These are phyloP conservation scores for Pyrus pyrifolia DNA, from an alignment of 306 rosid genomes.

Conservation along the genomic window DNA sequence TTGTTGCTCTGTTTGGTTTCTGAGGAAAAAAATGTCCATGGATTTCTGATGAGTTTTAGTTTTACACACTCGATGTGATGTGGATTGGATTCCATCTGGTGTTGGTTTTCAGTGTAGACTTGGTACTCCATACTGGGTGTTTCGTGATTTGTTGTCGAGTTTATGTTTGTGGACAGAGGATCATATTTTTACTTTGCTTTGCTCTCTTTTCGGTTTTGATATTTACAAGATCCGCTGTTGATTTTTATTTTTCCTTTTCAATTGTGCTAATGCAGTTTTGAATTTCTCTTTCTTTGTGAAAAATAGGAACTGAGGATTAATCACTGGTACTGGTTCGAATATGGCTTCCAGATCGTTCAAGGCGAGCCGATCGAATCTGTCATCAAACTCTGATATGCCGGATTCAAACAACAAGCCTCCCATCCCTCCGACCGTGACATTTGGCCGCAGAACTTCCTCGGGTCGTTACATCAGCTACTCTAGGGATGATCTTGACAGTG, in stretches of 20 bases:
- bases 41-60: not conserved
- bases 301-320: constrained; percentile 17
- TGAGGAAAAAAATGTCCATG: constrained; percentile 3
- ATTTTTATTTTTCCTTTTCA: not conserved
- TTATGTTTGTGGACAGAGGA: not conserved
- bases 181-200: not conserved
- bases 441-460: constrained; percentile 73
- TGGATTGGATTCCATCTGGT: not conserved
- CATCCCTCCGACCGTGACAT: constrained; percentile 68
- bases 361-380: constrained; percentile 49
- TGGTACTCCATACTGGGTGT: not conserved
- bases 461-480: constrained; percentile 90
- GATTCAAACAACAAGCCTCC: constrained; percentile 62
- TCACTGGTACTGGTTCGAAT: constrained; percentile 13
- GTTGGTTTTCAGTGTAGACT: constrained; percentile 6
- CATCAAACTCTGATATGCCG: constrained; percentile 48
- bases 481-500: constrained; percentile 92
- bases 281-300: constrained; percentile 11
- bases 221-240: not conserved
- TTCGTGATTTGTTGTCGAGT: not conserved
- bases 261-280: constrained; percentile 19
- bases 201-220: constrained; percentile 1
- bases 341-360: constrained; percentile 70
- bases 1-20: constrained; percentile 13
- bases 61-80: not conserved